Evolutionary conservation across 306 rosid species (phyloP), one percentile per base, ranked within the genome.

Genomic region (Cucurbita moschata): DNA sequence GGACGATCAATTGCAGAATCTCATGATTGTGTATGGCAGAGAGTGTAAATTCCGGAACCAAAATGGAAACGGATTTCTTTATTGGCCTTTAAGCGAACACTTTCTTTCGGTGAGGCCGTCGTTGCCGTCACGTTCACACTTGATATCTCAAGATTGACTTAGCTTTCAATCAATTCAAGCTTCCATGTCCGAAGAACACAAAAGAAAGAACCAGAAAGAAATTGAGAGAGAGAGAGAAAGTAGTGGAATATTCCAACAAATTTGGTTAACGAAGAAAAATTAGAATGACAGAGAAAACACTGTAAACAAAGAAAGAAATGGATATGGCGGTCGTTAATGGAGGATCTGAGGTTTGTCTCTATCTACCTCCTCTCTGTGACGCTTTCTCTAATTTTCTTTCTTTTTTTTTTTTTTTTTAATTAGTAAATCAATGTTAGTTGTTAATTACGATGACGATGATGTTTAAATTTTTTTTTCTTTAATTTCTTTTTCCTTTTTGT

Each of bases 161-260:
- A 54, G 95, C 91, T 89, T 85, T 87, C 88, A 90, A 94, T 85
- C 92, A 83, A 87, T 78, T 82, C 78, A 62, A 85, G 74, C 70
- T 64, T 82, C 61, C 81, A 43, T 62, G 69, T 61, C 55, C 46
- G 72, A 74, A 30, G 35, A 30, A 30, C 35, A 30, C 2, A 30
- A 30, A 30, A 30, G 35, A 30, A 46, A 58, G 40, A 26, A 19
- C 19, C 63, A 61, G 43, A 56, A 56, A n/a, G 72, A 67, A 67
- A 67, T 21, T 46, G 40, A 46, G 38, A 21, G 10, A 23, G 78
- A 72, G 74, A 75, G 64, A 64, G 86, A 72, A 73, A 18, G 76
- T 57, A 49, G 79, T 23, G 18, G 56, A 59, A 74, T 57, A 42
- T 74, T 74, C 65, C 23, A 23, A 58, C 21, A 9, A 69, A 74